Evolutionary conservation across 257 asterid genomes (phyloP), one percentile per base, ranked within the genome.

Genomic region (Galeopsis tetrahit): DNA sequence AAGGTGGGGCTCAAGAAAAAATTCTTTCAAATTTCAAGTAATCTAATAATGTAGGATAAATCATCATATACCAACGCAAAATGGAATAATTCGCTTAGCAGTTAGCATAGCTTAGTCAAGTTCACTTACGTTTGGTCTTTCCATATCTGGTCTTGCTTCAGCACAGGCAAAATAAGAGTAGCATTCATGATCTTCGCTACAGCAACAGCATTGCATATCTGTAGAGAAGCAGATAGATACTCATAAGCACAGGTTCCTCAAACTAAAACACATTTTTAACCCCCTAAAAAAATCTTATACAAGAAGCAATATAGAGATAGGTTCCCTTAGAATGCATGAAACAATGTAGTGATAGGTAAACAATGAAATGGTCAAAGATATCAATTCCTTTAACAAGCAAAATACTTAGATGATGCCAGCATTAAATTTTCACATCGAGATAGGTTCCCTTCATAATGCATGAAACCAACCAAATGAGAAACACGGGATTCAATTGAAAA

Each of bases 131-230:
- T 90, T 84, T 92, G 98, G 80, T 95, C 99, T 82, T 95, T 95
- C 99, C 99, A 95, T 75, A 95, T 95, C 90, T 95, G 99, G 74
- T 95, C 99, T 87, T 95, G 99, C 86, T 95, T 95, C 86, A 95
- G 72, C 80, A 92, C 98, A 1, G 99, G 99, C 75, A 95, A 80
- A 81, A 95, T 95, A 79, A 95, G 99, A 63, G 99, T 92, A 17
- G 88, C 98, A 74, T 92, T 92, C 97, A 95, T 71, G 77, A 95
- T 90, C 88, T 92, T 95, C 67, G 98, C 99, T 80, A 95, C 97
- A 67, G 96, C 99, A 52, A 95, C 99, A 56, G 99, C 99, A 80
- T 95, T 95, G 93, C 98, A 95, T 75, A 93, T 91, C 98, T 91
- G 92, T 84, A 77, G 36, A 68, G 71, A 72, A 63, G 51, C 21